Evolutionary conservation across 2,329 filamentous ascomycete genomes (phyloP).

Genomic region (Alternaria triticimaculans): DNA sequence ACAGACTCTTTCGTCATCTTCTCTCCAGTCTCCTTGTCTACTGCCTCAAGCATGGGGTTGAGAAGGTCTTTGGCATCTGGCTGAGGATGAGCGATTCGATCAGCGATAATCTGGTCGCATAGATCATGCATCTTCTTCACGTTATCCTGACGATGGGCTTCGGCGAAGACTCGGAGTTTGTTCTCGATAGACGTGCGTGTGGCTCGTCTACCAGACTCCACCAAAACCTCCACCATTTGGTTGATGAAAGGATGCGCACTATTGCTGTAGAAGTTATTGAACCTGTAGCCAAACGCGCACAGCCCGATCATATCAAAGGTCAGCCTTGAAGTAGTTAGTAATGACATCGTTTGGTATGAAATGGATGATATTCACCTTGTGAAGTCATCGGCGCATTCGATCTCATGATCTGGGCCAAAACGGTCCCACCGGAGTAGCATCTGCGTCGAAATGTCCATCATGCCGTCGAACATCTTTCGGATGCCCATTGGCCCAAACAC

Average conservation of each 20-base stretch:
- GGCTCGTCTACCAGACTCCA: constrained; percentile 8
- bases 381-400: constrained; percentile 9
- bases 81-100: constrained; percentile 7
- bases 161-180: constrained; percentile 10
- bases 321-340: background rate
- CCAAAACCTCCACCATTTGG: constrained; percentile 11
- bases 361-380: background rate
- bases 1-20: constrained; percentile 12
- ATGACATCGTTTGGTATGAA: background rate
- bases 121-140: constrained; percentile 13
- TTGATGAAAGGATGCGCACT: constrained; percentile 8
- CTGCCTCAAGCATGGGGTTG: constrained; percentile 10
- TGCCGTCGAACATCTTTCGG: constrained; percentile 9
- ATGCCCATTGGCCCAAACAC: constrained; percentile 14
- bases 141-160: constrained; percentile 9
- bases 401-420: constrained; percentile 10
- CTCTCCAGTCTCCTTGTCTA: constrained; percentile 11
- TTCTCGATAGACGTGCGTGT: constrained; percentile 6
- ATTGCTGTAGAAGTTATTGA: constrained; percentile 13
- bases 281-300: constrained; percentile 12
- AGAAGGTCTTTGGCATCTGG: constrained; percentile 8
- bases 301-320: constrained; percentile 13
- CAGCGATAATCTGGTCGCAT: constrained; percentile 10
- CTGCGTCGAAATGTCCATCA: constrained; percentile 10
- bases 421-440: constrained; percentile 14